Base-by-base conservation (phyloP, 441 rosid species). In the Viola pubescens region DNA sequence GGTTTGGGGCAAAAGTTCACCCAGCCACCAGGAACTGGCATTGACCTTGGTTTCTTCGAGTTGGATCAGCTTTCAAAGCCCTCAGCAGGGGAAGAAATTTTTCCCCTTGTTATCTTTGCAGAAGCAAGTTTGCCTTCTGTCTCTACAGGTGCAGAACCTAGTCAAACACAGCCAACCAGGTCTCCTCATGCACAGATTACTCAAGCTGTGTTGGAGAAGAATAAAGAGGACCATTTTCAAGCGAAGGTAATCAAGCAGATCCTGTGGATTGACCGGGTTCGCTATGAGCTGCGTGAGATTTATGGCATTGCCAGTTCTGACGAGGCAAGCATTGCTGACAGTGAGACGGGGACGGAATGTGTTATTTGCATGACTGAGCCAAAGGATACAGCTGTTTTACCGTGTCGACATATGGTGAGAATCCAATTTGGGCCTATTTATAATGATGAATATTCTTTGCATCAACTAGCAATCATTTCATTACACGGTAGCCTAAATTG, bases 351-450 rank as follows among this genome's bases (percentile, higher is more conserved):
- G 56, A 81, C 83, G 71, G 95, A 91, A 57, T 91, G 98, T 66
- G 83, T 85, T 41, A 87, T 91, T 54, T 91, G 97, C 83, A 77
- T 82, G 86, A 80, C 85, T 48, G 91, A 89, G 69, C 88, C 85
- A 4, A 82, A 83, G 77, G 87, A 85, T 71, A 91, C 95, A 1
- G 83, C 91, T 11, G 77, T 81, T 14, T 68, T 91, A 61, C 97
- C 98, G 56, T 89, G 97, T 76, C 77, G 97, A 56, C 95, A 91
- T 77, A 77, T 89, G 97, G 98, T 87, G 73, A 81, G 82, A 46
- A 5, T 50, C 7, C 58, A 54, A 49, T 44, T n/a, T 65, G 47
- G 26, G 41, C 13, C 58, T 61, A 16, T 51, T 13, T 12, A 52
- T 65, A 49, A 9, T 41, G 39, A 12, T 58, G 52, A n/a, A 40